Evolutionary conservation across 75 land plant species (phyloP).

Genomic region (Chamaecyparis obtusa): DNA sequence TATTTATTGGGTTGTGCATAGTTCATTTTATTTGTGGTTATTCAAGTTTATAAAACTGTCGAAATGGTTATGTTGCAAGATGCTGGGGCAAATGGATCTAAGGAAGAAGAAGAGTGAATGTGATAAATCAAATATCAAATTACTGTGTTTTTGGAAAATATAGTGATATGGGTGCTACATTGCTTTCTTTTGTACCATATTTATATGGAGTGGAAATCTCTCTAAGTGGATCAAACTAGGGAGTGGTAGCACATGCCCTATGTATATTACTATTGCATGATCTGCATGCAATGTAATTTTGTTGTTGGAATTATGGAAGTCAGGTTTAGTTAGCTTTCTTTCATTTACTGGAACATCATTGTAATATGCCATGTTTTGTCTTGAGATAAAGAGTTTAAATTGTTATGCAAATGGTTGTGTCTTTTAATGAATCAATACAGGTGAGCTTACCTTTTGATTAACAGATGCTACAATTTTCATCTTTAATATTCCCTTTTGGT

Average conservation of each 20-base stretch:
- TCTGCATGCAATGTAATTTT: background rate
- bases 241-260: background rate
- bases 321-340: background rate
- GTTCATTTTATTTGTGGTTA: background rate
- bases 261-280: background rate
- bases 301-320: background rate
- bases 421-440: no score
- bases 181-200: background rate
- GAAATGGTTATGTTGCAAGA: background rate
- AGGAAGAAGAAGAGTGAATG: background rate
- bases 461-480: no score
- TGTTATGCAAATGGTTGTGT: background rate
- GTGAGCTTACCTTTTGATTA: background rate
- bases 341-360: no score
- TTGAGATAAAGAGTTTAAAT: no score
- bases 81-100: background rate
- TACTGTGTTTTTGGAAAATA: background rate
- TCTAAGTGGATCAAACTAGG: background rate
- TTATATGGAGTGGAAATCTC: background rate
- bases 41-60: background rate
- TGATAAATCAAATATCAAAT: background rate
- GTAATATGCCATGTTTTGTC: no score
- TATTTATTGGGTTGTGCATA: background rate
- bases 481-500: background rate
- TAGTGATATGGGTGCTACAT: background rate